Evolutionary conservation across 2,329 filamentous ascomycete genomes (phyloP), one percentile per base, ranked within the genome.

Genomic region (Pezicula carpinea): DNA sequence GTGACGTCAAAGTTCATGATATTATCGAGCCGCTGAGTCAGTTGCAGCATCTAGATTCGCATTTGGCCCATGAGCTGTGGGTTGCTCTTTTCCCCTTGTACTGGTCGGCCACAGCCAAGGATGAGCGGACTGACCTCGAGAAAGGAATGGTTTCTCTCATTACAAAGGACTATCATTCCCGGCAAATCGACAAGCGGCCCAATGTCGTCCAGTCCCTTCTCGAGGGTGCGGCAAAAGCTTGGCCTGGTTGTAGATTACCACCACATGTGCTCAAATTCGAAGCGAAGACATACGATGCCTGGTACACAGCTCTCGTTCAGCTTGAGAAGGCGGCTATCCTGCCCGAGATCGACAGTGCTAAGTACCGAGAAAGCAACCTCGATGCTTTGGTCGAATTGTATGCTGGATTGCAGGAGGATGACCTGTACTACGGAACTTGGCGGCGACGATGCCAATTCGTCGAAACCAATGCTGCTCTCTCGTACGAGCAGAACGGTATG

Each of bases 401-500:
- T 62, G 83, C 90, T 5, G 83, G 84, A 1, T 72, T 99, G 13
- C 88, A 95, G 61, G 95, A 99, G 65, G 91, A 97, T 43, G 93
- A 99, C 64, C 75, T 99, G 40, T 99, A 97, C 66, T 97, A 99
- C 55, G 93, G 93, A 7, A 95, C 91, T 0, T 99, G 93, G 93
- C 83, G 93, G 49, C 83, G 93, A 47, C 84, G 93, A 39, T 96
- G 91, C 65, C 89, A 96, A 56, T 99, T 96, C 62, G 87, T 99
- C 5, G 95, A 99, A 72, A 97, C 91, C 7, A 99, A 99, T 63
- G 89, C 93, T 13, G 93, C 91, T 1, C 74, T 99, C 6, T 99
- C 93, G 0, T 99, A 96, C 59, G 95, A 99, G 69, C 95, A 99
- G 64, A 95, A 95, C 59, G 93, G 93, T 40, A 95, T 97, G 80